Evolutionary conservation across 345 rosid genomes (phyloP), one percentile per base, ranked within the genome.

Genomic region (Boechera stricta): DNA sequence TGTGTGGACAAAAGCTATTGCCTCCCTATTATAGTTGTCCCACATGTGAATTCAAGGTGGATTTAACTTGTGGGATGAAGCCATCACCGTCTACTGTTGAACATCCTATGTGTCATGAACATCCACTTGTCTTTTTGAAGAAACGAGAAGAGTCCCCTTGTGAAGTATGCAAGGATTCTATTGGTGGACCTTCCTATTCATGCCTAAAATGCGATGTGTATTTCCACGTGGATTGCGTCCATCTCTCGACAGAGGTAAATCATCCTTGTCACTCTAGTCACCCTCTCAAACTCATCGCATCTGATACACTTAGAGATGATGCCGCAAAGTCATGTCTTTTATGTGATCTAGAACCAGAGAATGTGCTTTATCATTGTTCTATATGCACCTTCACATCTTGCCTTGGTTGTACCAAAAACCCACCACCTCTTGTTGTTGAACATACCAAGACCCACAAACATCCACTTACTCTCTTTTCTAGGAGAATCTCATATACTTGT

Each of bases 91-190:
- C 1, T 39, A 2, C n/a, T 29, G 53, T 64, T 2, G 63, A 64
- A 41, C 26, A 11, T 73, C 70, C 70, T 0, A 0, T 21, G 31
- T 63, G 54, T 31, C 77, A 73, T 53, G 63, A 73, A 15, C 70
- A 73, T 39, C 33, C 70, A 41, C 53, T 73, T 52, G 21, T 64
- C 55, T 64, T 64, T 11, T 51, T 36, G 72, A 67, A 67, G 72
- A 51, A 1, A 21, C 21, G 33, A 4, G 42, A 67, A 9, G 13
- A 51, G 0, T 2, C 13, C 33, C 1, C 1, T 35, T 63, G 70
- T 63, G 44, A 12, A 24, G 1, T 52, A 63, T 63, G 63, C 44
- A 63, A 29, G 21, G 26, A 63, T 1, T 67, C 21, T 62, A 16
- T 63, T 31, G 7, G 3, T 1, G 32, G 42, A 39, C 32, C 54